phyloP scores from a whole-genome alignment of 2,329 filamentous ascomycete species.

The Calonectria pteridis region DNA sequence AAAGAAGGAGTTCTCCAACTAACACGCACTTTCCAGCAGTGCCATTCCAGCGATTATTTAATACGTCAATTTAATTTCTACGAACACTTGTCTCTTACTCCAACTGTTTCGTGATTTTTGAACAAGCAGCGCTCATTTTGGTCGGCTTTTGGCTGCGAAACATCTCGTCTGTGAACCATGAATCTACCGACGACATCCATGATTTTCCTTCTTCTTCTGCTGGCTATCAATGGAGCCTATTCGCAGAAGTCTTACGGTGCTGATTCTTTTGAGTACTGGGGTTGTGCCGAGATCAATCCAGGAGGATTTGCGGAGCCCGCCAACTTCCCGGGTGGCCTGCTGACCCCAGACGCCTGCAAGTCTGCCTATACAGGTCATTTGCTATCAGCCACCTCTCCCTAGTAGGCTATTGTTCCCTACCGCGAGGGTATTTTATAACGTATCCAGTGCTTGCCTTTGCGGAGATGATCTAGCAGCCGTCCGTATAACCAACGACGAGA shows the following conservation, averaged over 20 bases:
- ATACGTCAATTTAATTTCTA: not conserved
- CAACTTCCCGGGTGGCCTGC: conserved; percentile 27
- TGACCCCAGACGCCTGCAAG: conserved; percentile 38
- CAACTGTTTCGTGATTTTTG: not conserved
- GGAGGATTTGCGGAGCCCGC: conserved; percentile 29
- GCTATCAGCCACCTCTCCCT: conserved; percentile 45
- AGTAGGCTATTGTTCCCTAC: conserved; percentile 37
- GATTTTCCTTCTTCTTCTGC: conserved; percentile 36
- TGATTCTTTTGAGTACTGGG: conserved; percentile 40
- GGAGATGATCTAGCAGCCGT: conserved; percentile 49
- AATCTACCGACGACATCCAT: conserved; percentile 35
- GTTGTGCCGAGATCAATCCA: conserved; percentile 38
- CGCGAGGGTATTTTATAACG: conserved; percentile 21
- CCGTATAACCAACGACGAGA: conserved; percentile 43
- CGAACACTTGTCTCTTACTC: not conserved
- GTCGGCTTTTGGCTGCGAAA: no score
- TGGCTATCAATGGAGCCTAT: conserved; percentile 31
- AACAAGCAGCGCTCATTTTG: no score
- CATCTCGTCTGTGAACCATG: not conserved
- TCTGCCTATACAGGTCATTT: conserved; percentile 34
- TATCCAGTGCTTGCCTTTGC: conserved; percentile 50
- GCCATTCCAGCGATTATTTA: not conserved
- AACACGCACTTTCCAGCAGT: not conserved
- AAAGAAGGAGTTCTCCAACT: not conserved
- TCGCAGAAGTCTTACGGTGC: conserved; percentile 34